Conservation (phyloP, 1,284 basidiomycete genomes). For the Microbotryum scabiosae region DNA sequence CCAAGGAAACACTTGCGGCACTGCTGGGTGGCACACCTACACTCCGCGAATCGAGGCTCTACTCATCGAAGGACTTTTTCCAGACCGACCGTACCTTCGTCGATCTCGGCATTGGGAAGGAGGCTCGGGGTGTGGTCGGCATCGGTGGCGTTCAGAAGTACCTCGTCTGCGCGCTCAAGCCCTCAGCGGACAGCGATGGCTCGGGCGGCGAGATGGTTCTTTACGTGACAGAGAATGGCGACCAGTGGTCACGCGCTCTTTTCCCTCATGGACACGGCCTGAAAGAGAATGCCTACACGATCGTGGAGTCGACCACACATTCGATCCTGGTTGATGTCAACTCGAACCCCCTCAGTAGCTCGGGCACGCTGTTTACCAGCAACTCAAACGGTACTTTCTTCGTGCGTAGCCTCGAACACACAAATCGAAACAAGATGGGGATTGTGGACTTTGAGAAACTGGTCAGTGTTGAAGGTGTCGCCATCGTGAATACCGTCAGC, state of each 20-base stretch:
- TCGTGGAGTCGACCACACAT: constrained; percentile 85
- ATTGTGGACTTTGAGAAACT: constrained; percentile 91
- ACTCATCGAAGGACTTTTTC: constrained; percentile 76
- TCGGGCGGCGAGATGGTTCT: constrained; percentile 61
- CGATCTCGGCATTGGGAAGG: constrained; percentile 70
- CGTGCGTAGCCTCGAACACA: constrained; percentile 80
- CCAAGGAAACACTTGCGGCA: neutral
- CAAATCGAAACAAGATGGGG: constrained; percentile 76
- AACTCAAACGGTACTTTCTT: constrained; percentile 94
- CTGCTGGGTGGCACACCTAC: constrained; percentile 4
- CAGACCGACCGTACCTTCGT: constrained; percentile 53
- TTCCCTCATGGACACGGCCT: constrained; percentile 79
- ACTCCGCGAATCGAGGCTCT: constrained; percentile 58
- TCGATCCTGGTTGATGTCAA: constrained; percentile 91
- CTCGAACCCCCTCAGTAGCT: constrained; percentile 58
- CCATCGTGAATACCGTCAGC: constrained; percentile 74
- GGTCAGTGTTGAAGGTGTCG: constrained; percentile 86
- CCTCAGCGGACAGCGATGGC: constrained; percentile 7
- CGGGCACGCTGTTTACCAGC: constrained; percentile 87
- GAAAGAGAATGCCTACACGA: constrained; percentile 85
- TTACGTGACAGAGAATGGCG: constrained; percentile 72
- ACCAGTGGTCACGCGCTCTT: constrained; percentile 67
- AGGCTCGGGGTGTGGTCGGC: constrained; percentile 73
- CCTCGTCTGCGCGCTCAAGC: constrained; percentile 72
- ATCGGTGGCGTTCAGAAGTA: constrained; percentile 86